Percentiles rank a stretch among this genome's conserved stretches.
Conservation (phyloP, 805 yeast species). For the Kodamaea sagamina region DNA sequence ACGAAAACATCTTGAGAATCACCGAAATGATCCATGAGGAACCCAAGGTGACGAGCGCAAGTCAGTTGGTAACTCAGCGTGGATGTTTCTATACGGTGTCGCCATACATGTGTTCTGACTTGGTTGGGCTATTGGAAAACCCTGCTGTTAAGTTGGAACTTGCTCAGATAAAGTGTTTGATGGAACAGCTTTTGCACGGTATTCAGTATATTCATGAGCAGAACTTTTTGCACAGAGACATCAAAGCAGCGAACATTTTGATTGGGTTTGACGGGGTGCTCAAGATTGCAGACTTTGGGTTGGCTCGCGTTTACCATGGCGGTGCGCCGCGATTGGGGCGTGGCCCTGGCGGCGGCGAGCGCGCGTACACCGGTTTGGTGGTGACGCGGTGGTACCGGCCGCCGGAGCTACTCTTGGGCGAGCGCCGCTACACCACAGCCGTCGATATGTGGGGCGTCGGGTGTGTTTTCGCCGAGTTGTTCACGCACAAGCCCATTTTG, state of each 20-base stretch:
- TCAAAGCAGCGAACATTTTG: slow-evolving; percentile 93
- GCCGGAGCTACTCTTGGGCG: slow-evolving; percentile 88
- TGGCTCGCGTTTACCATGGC: slow-evolving; percentile 77
- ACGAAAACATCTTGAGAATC: slow-evolving; percentile 73
- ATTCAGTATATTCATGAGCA: slow-evolving; percentile 74
- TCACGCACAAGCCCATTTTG: slow-evolving; percentile 75
- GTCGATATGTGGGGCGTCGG: slow-evolving; percentile 98
- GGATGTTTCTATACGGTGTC: slow-evolving; percentile 79
- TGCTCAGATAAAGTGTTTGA: slow-evolving; percentile 78
- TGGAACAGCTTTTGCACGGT: slow-evolving; percentile 77
- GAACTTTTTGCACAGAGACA: slow-evolving; percentile 76
- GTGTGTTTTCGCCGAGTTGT: slow-evolving; percentile 92
- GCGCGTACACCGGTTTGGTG: slow-evolving; percentile 62
- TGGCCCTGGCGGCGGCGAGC: slow-evolving; percentile 61
- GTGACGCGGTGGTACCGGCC: slow-evolving; percentile 98
- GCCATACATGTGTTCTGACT: slow-evolving; percentile 90
- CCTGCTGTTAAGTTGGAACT: slow-evolving; percentile 61
- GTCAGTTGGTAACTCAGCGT: slow-evolving; percentile 37
- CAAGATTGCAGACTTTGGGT: slow-evolving; percentile 94
- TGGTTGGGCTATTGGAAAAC: slow-evolving; percentile 86
- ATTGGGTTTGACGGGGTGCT: slow-evolving; percentile 74
- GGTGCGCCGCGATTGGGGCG: slow-evolving; percentile 51
- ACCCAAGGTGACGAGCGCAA: slow-evolving; percentile 30
- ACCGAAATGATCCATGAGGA: slow-evolving; percentile 70
- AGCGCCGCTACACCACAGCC: slow-evolving; percentile 84